Evolutionary conservation across 1,284 basidiomycete species (phyloP), one percentile per base, ranked within the genome.

Genomic region (Ustilago esculenta): DNA sequence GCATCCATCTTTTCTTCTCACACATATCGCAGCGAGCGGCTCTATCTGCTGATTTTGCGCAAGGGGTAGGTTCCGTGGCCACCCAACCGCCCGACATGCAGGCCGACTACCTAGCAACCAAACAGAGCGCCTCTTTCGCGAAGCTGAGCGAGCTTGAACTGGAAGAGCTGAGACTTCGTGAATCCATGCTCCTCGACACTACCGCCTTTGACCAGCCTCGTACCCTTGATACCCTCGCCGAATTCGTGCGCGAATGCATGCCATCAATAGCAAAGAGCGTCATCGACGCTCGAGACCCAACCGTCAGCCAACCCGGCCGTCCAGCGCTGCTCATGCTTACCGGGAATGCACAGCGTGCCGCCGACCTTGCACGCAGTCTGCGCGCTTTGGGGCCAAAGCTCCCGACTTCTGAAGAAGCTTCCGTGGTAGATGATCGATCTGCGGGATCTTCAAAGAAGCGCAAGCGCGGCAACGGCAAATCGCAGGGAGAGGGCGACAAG

Each of bases 261-360:
- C 60, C 67, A 7, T 36, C 42, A 14, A 44, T 47, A 33, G 56
- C 50, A 25, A 36, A 61, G 21, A 45, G 41, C 24, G 39, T 73
- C 33, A 35, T 39, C 18, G 53, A 73, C 33, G 41, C 48, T 17
- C 50, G 42, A 32, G 11, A 60, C 12, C 44, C 58, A 1, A 36
- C 37, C 24, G 45, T 56, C 34, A 51, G 34, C 20, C 36, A 57
- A 24, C 55, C 58, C 7, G 74, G 73, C 4, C 40, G 47, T 32
- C 76, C 76, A 18, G 44, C 47, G 10, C 29, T 77, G 20, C 48
- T 78, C 36, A 63, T 79, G 18, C 56, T 80, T 23, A 66, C 77
- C 0, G 76, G 77, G 9, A 80, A 80, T 44, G 77, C 77, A 36
- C 71, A 72, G 43, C 63, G 77, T 14, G 73, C 76, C 6, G 76